phyloP scores from a whole-genome alignment of 2,329 filamentous ascomycete species.

The Chalaropsis ovoidea region DNA sequence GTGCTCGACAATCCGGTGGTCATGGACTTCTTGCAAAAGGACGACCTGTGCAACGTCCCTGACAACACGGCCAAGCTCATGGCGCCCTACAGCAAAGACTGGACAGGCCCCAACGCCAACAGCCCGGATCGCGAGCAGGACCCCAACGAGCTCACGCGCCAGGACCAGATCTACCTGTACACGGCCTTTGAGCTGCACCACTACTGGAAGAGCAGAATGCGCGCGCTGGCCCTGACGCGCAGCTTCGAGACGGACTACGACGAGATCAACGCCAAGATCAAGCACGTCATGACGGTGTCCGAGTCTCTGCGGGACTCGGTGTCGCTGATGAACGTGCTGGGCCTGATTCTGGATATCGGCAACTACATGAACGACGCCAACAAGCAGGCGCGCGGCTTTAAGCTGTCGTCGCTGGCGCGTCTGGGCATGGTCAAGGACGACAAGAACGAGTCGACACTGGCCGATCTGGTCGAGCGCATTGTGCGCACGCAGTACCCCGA shows the following conservation, averaged over 20 bases:
- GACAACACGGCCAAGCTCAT: slow-evolving; percentile 85
- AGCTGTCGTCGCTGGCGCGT: slow-evolving; percentile 83
- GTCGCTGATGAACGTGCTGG: slow-evolving; percentile 88
- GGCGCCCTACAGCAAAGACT: slow-evolving; percentile 92
- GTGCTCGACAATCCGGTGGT: slow-evolving; percentile 82
- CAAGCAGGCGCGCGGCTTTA: slow-evolving; percentile 96
- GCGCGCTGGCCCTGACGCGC: slow-evolving; percentile 73
- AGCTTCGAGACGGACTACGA: slow-evolving; percentile 85
- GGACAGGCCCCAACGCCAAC: slow-evolving; percentile 52
- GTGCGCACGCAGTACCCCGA: slow-evolving; percentile 93
- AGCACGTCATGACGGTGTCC: slow-evolving; percentile 74
- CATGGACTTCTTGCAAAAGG: slow-evolving; percentile 92
- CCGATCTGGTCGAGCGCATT: slow-evolving; percentile 90
- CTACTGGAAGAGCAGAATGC: slow-evolving; percentile 97
- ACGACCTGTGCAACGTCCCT: slow-evolving; percentile 83
- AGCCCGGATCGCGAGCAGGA: slow-evolving; percentile 74
- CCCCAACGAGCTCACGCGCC: slow-evolving; percentile 75
- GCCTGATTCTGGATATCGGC: slow-evolving; percentile 91
- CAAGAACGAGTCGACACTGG: slow-evolving; percentile 94
- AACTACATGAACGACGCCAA: slow-evolving; percentile 99
- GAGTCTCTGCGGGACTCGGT: slow-evolving; percentile 87
- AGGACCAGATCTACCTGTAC: slow-evolving; percentile 90
- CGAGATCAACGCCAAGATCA: slow-evolving; percentile 74
- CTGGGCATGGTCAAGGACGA: slow-evolving; percentile 98
- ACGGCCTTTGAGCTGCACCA: slow-evolving; percentile 92